Evolutionary conservation across 805 yeast genomes (phyloP), one percentile per base, ranked within the genome.

Genomic region (Starmera pachycereana): DNA sequence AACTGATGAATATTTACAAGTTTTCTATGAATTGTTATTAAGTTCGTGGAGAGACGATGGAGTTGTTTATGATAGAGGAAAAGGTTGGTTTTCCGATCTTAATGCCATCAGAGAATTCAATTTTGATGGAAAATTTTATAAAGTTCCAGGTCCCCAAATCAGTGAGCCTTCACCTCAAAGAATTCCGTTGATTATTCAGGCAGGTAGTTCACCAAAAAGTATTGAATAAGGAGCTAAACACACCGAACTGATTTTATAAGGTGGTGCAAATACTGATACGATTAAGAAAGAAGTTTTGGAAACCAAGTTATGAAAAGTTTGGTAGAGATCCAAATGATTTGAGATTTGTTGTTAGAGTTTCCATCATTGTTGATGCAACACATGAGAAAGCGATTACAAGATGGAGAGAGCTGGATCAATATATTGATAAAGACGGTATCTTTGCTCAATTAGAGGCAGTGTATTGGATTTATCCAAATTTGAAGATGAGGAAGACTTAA

Each of bases 31-130:
- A 40, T 48, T 66, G 27, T 57, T 66, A 39, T 50, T 66, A 32
- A 54, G 63, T 8, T 62, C 68, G 2, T 66, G 71, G 71, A 53
- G 62, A 36, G 70, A 65, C 40, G 70, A 64, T 37, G 58, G 57
- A 13, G 46, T 50, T 13, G 52, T 49, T 14, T 38, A 40, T 22
- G 52, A 55, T 36, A 40, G 43, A 30, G 43, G 41, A 25, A 44
- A 43, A 4, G 65, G 63, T 4, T 45, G 61, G 3, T 62, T 52
- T 41, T 47, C 65, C 1, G 63, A 63, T 31, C 68, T 68, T 1
- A 51, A 51, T 2, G 57, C 58, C 35, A 58, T 66, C 32, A 51
- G 67, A 40, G 55, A 58, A 35, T 64, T 66, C 32, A 52, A 64
- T 41, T 63, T 54, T 46, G 56, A 56, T 31, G 71, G 71, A 8